These are phyloP conservation scores for Ramularia endophylla DNA, from an alignment of 2,329 filamentous ascomycete genomes.

Conservation along the genomic window DNA sequence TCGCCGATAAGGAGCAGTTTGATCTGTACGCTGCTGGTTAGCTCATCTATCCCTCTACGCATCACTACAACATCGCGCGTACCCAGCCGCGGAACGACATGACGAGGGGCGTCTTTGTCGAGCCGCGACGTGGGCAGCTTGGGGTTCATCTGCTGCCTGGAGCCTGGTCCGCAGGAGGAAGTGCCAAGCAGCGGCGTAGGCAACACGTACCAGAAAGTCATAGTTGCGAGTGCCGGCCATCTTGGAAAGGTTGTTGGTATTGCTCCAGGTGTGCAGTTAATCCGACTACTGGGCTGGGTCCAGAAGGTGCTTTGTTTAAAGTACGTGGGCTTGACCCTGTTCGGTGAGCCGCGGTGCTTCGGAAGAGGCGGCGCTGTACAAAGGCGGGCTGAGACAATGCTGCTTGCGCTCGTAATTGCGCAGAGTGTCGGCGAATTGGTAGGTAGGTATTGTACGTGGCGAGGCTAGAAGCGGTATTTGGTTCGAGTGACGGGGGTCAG, in stretches of 20 bases:
- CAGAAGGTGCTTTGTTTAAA: not conserved
- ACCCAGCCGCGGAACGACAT: not conserved
- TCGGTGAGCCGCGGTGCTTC: not conserved
- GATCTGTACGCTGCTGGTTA: conserved; percentile 56
- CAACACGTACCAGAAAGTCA: conserved; percentile 79
- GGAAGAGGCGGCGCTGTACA: not conserved
- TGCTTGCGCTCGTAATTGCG: not conserved
- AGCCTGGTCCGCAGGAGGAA: not conserved
- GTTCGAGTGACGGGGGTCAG: too few relatives aligned
- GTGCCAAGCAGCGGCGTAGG: too few relatives aligned
- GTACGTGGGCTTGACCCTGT: not conserved
- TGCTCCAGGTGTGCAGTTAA: not conserved
- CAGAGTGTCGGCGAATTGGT: too few relatives aligned
- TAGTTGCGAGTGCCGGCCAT: conserved; percentile 99
- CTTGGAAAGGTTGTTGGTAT: conserved; percentile 17
- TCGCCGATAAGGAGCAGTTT: conserved; percentile 99
- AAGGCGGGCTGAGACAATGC: not conserved
- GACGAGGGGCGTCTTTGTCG: not conserved
- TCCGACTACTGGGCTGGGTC: not conserved
- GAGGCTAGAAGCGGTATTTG: too few relatives aligned
- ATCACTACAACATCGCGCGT: not conserved
- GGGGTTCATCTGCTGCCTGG: not conserved
- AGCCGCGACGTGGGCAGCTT: not conserved
- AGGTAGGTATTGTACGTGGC: too few relatives aligned
- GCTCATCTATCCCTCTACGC: not conserved